phyloP scores from a whole-genome alignment of 1,284 basidiomycete species.

The Agaricales sp. region DNA sequence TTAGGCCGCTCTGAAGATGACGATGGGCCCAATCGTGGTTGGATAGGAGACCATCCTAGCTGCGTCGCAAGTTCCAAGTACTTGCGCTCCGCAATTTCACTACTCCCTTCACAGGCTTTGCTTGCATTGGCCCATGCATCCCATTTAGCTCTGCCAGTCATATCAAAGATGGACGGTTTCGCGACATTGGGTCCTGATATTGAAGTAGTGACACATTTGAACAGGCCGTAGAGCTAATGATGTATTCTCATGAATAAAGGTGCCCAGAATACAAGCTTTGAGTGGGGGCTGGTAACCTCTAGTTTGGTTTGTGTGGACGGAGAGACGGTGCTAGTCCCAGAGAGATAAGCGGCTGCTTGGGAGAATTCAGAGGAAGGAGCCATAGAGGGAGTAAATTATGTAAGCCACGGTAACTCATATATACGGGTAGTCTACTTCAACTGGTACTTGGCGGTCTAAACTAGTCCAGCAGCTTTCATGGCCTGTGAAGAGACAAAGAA shows the following conservation, averaged over 20 bases:
- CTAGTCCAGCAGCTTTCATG: conserved; percentile 79
- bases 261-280: conserved; percentile 17
- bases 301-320: conserved; percentile 54
- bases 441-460: conserved; percentile 33
- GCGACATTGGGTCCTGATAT: conserved; percentile 36
- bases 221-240: conserved; percentile 77
- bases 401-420: conserved; percentile 6
- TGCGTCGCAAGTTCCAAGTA: conserved; percentile 64
- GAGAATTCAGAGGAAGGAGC: conserved; percentile 42
- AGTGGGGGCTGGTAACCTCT: too few relatives aligned
- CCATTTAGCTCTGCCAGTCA: conserved; percentile 78
- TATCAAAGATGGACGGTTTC: conserved; percentile 76
- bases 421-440: conserved; percentile 7
- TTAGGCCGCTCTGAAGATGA: conserved; percentile 7
- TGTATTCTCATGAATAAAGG: conserved; percentile 6
- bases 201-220: conserved; percentile 64
- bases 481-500: conserved; percentile 36
- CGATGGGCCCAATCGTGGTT: conserved; percentile 6
- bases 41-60: conserved; percentile 53
- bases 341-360: conserved; percentile 55
- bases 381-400: conserved; percentile 14
- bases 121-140: conserved; percentile 69
- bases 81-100: conserved; percentile 38
- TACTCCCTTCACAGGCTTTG: conserved; percentile 31
- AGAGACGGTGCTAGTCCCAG: conserved; percentile 39